Evolutionary conservation across 2,329 filamentous ascomycete genomes (phyloP), one percentile per base, ranked within the genome.

Genomic region (Cercospora beticola): DNA sequence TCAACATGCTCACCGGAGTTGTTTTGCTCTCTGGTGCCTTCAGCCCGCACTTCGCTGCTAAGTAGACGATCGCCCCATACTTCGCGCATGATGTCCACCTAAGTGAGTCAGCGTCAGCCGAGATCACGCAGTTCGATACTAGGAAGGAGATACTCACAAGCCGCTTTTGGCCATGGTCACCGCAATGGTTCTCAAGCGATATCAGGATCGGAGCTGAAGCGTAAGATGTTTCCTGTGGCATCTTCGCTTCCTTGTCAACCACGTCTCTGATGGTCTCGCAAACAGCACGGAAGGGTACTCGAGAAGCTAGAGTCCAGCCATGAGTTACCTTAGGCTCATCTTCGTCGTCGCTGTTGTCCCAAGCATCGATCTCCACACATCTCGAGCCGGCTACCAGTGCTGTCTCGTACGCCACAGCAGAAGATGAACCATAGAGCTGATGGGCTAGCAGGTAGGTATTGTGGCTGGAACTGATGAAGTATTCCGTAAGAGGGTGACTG

Each of bases 281-380:
- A 0, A 91, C 89, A 3, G 82, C 71, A 33, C 89, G 87, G 75
- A 91, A 90, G 0, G 86, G 81, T 26, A 91, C 87, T 73, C 90
- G 81, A 8, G 88, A 90, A 4, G 90, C 88, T 2, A 91, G 81
- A 0, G 89, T 91, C 76, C 87, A 91, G 7, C 89, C 89, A 74
- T 91, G 89, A 0, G 89, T 91, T 63, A 91, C 89, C 75, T 90
- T 91, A 4, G 89, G 89, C 76, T 91, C 89, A 9, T 87, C 83
- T 46, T 79, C 79, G 73, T 90, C 78, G 8, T 88, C 85, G 43
- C 85, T 82, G 59, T 89, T 83, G 73, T 92, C 89, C 90, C 89
- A 92, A 1, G 88, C 90, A 74, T 92, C 89, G 64, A 92, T 92
- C 79, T 92, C 90, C 43, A 92, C 89, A 73, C 90, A 92, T 6